Evolutionary conservation across 192 early-diverging fungal species (phyloP).

Genomic region (Martensiomyces pterosporus): DNA sequence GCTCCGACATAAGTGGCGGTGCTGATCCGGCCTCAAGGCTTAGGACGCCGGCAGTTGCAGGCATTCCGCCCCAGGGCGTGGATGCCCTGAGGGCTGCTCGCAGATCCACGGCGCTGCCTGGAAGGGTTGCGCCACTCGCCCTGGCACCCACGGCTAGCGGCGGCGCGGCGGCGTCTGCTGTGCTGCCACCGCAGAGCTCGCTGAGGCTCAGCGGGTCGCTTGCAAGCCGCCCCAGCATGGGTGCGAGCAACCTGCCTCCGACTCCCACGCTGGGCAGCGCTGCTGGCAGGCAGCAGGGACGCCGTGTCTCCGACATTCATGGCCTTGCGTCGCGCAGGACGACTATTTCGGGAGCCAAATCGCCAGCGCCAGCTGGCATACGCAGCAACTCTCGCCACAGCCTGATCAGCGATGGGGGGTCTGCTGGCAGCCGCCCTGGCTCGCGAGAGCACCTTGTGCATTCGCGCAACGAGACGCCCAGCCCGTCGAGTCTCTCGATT

Average conservation of each 20-base stretch:
- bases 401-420: slow-evolving; percentile 11
- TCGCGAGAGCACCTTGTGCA: slow-evolving; percentile 17
- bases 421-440: slow-evolving; percentile 11
- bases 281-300: too few relatives aligned
- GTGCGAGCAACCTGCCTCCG: too few relatives aligned
- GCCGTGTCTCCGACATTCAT: slow-evolving; percentile 6
- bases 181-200: slow-evolving; percentile 10
- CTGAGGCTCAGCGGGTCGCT: slow-evolving; percentile 12
- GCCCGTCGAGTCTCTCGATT: background rate
- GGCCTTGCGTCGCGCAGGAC: slow-evolving; percentile 10
- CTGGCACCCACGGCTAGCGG: slow-evolving; percentile 4
- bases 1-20: slow-evolving; percentile 15
- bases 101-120: slow-evolving; percentile 17
- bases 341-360: slow-evolving; percentile 17
- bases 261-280: too few relatives aligned
- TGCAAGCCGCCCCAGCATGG: slow-evolving; percentile 6
- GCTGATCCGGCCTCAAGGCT: background rate
- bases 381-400: slow-evolving; percentile 30
- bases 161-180: slow-evolving; percentile 2
- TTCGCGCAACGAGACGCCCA: slow-evolving; percentile 5
- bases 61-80: background rate
- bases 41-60: background rate
- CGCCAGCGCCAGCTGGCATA: slow-evolving; percentile 11
- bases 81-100: slow-evolving; percentile 21
- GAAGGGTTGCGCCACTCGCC: slow-evolving; percentile 6